These are phyloP conservation scores for Brettanomyces anomalus DNA, from an alignment of 805 yeast species.

Conservation along the genomic window DNA sequence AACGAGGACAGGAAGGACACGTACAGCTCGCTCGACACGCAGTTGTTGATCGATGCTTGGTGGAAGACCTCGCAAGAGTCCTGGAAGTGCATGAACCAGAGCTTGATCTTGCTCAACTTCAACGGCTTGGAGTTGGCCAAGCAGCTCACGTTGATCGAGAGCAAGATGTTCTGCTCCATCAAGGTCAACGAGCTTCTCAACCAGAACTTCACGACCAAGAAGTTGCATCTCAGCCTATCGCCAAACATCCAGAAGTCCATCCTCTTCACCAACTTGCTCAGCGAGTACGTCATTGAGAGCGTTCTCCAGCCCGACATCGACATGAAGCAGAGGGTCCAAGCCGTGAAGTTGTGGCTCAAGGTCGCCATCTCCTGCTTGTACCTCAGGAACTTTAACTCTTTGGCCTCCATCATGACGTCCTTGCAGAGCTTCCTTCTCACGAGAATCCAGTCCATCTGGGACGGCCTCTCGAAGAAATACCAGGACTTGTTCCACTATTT, in stretches of 20 bases:
- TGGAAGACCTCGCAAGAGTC: slow-evolving; percentile 41
- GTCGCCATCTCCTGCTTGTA: slow-evolving; percentile 65
- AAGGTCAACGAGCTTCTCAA: slow-evolving; percentile 59
- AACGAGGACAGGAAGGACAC: background rate
- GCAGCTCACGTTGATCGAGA: slow-evolving; percentile 66
- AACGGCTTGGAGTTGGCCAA: slow-evolving; percentile 71
- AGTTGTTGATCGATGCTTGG: slow-evolving; percentile 36
- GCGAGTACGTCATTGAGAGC: slow-evolving; percentile 66
- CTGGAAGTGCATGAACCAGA: slow-evolving; percentile 49
- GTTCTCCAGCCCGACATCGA: slow-evolving; percentile 44
- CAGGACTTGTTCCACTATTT: slow-evolving; percentile 53
- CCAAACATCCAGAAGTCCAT: slow-evolving; percentile 56
- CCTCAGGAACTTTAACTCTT: slow-evolving; percentile 66
- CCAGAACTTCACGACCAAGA: slow-evolving; percentile 52
- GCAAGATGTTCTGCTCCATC: slow-evolving; percentile 53
- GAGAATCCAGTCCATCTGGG: slow-evolving; percentile 54
- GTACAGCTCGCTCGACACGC: slow-evolving; percentile 26
- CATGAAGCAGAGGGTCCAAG: slow-evolving; percentile 40
- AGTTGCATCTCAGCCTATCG: slow-evolving; percentile 48
- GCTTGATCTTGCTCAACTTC: slow-evolving; percentile 44
- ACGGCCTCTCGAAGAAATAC: slow-evolving; percentile 47
- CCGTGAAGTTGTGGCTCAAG: slow-evolving; percentile 64
- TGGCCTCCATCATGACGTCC: slow-evolving; percentile 72
- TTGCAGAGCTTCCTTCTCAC: slow-evolving; percentile 66
- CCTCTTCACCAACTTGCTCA: slow-evolving; percentile 60